phyloP scores from a whole-genome alignment of 768 basidiomycete genomes.

The Paxillus rubicundulus region DNA sequence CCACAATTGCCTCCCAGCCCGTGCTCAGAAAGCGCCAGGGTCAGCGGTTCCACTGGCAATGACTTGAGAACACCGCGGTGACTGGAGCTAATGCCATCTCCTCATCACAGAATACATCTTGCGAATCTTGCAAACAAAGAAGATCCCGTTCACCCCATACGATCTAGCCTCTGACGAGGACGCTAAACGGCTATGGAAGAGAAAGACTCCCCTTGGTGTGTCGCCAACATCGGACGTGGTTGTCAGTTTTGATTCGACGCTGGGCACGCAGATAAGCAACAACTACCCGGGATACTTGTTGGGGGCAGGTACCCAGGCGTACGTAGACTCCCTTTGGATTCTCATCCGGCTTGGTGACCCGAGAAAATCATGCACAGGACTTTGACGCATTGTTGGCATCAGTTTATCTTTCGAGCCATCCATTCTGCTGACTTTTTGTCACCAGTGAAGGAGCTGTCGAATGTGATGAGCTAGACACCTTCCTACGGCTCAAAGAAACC shows the following conservation, averaged over 20 bases:
- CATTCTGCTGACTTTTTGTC: conserved; percentile 7
- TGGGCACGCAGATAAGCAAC: conserved; percentile 63
- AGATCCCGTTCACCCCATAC: conserved; percentile 77
- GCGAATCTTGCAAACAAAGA: conserved; percentile 82
- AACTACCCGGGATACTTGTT: conserved; percentile 79
- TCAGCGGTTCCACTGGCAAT: conserved; percentile 20
- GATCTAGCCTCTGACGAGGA: conserved; percentile 83
- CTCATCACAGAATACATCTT: conserved; percentile 65
- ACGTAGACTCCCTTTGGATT: conserved; percentile 30
- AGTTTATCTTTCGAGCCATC: not conserved
- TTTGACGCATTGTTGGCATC: conserved; percentile 69
- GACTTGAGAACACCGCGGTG: not conserved
- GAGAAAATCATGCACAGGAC: conserved; percentile 40
- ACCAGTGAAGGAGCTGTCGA: conserved; percentile 83
- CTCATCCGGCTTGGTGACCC: conserved; percentile 3
- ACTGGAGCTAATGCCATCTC: not conserved
- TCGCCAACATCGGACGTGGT: not conserved
- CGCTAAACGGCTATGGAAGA: conserved; percentile 76
- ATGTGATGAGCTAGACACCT: conserved; percentile 64
- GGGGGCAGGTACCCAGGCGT: conserved; percentile 78
- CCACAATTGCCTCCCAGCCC: conserved; percentile 84
- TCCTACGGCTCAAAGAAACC: conserved; percentile 69
- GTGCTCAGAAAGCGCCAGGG: conserved; percentile 79
- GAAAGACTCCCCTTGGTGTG: conserved; percentile 71
- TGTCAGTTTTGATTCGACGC: conserved; percentile 1